Conservation (phyloP, 2,329 filamentous ascomycete species). For the Didymellaceae sp. region DNA sequence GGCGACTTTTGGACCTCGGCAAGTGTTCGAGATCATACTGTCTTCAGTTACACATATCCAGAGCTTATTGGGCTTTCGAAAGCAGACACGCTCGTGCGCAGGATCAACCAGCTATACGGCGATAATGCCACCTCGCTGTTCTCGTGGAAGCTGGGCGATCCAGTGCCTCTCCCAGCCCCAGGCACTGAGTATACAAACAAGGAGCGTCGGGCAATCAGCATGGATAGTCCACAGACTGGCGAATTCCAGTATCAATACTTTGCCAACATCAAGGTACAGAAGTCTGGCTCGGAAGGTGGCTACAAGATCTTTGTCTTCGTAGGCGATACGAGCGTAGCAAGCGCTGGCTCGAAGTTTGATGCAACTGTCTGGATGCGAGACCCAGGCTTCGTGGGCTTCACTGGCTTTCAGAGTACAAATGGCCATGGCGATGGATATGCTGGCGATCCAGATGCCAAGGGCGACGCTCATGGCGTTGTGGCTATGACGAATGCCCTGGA, state of each 20-base stretch:
- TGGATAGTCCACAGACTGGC: conserved; percentile 10
- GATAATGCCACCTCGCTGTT: conserved; percentile 37
- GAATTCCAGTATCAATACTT: conserved; percentile 62
- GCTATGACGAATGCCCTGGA: conserved; percentile 54
- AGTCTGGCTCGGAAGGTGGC: conserved; percentile 65
- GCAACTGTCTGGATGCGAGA: conserved; percentile 60
- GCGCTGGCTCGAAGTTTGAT: conserved; percentile 57
- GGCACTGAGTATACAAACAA: conserved; percentile 1
- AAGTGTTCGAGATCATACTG: conserved; percentile 62
- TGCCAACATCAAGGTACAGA: conserved; percentile 68
- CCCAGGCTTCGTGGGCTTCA: conserved; percentile 66
- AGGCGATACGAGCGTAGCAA: conserved; percentile 54
- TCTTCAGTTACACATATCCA: conserved; percentile 77
- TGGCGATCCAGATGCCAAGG: not conserved
- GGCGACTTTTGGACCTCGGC: conserved; percentile 74
- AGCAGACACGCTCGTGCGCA: conserved; percentile 51
- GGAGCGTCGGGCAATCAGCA: conserved; percentile 14
- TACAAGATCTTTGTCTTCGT: conserved; percentile 74
- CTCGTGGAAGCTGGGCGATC: conserved; percentile 16
- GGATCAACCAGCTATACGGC: conserved; percentile 69
- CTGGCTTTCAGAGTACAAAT: conserved; percentile 54
- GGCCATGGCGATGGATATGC: conserved; percentile 8
- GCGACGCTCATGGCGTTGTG: conserved; percentile 48
- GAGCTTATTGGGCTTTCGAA: conserved; percentile 58
- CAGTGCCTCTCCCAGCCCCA: not conserved